Conservation (phyloP, 768 basidiomycete genomes). For the Dioszegia aurantiaca region DNA sequence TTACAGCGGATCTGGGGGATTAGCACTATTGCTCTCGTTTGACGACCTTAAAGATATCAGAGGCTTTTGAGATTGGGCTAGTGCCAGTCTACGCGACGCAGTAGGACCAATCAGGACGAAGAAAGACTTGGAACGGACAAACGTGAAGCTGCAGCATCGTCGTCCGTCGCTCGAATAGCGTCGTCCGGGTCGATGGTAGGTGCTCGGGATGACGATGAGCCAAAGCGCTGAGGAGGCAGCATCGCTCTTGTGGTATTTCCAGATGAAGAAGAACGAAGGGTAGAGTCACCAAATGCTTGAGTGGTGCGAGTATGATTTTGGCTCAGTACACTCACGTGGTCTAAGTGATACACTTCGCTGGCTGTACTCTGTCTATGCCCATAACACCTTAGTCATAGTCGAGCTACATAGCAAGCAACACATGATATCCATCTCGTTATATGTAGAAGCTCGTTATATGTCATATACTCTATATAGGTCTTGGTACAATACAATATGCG, state of each 20-base stretch:
- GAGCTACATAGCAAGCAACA: not conserved
- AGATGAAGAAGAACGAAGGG: too few species aligned
- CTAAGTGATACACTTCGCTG: not conserved
- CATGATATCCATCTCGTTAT: constrained; percentile 8
- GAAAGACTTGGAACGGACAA: constrained; percentile 34
- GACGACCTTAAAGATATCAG: not conserved
- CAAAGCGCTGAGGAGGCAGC: constrained; percentile 6
- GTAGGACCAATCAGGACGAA: not conserved
- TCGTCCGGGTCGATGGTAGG: constrained; percentile 23
- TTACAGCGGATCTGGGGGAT: constrained; percentile 64
- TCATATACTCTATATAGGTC: too few species aligned
- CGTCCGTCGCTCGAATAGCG: constrained; percentile 50
- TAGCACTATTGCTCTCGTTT: not conserved
- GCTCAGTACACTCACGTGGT: not conserved
- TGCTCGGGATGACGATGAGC: not conserved
- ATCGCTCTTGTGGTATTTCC: constrained; percentile 2
- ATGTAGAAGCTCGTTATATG: not conserved
- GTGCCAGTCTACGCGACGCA: too few species aligned
- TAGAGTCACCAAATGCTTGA: too few species aligned
- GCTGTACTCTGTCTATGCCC: too few species aligned
- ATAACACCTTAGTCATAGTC: too few species aligned
- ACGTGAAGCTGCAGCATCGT: constrained; percentile 51
- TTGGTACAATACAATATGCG: too few species aligned
- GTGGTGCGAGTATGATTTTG: too few species aligned
- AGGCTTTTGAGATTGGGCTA: too few species aligned